Percentiles rank a stretch among this genome's conserved stretches.
Conservation (phyloP, 352 stramenopile genomes). For the Phytophthora europaea region DNA sequence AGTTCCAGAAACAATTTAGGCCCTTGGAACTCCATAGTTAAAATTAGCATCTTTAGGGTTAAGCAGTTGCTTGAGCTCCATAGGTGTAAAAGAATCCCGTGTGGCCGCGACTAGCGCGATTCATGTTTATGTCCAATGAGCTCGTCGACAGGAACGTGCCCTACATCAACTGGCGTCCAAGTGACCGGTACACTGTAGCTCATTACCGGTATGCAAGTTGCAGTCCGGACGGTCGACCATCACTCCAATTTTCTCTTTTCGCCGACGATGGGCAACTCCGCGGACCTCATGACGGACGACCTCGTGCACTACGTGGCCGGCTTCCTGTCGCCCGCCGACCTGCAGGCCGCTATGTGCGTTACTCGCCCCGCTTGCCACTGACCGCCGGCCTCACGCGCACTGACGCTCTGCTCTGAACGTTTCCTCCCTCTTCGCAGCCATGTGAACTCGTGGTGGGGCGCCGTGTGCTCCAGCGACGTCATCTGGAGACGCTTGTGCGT, state of each 20-base stretch:
- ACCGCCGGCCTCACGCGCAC: neutral
- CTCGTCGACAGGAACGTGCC: slow-evolving; percentile 37
- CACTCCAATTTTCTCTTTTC: slow-evolving; percentile 15
- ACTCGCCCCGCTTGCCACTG: neutral
- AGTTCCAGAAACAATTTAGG: too few species aligned
- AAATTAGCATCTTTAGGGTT: too few species aligned
- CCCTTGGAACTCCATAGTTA: too few species aligned
- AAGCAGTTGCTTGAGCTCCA: too few species aligned
- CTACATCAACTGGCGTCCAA: slow-evolving; percentile 8
- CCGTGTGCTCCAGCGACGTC: slow-evolving; percentile 55
- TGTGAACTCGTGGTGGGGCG: slow-evolving; percentile 65
- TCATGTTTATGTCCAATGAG: slow-evolving; percentile 42
- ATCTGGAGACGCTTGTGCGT: slow-evolving; percentile 66
- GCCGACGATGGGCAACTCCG: neutral
- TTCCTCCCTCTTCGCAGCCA: slow-evolving; percentile 33
- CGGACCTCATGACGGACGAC: slow-evolving; percentile 51
- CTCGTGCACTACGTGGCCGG: slow-evolving; percentile 63
- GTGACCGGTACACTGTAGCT: too few species aligned
- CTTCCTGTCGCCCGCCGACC: slow-evolving; percentile 65
- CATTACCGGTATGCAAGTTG: slow-evolving; percentile 28
- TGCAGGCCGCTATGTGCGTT: slow-evolving; percentile 60
- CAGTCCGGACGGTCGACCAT: slow-evolving; percentile 11
- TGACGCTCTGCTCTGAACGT: neutral
- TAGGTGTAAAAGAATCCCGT: too few species aligned
- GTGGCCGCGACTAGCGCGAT: slow-evolving; percentile 20